These are phyloP conservation scores for Aspergillus sojae DNA, from an alignment of 2,329 filamentous ascomycete species.

Conservation along the genomic window DNA sequence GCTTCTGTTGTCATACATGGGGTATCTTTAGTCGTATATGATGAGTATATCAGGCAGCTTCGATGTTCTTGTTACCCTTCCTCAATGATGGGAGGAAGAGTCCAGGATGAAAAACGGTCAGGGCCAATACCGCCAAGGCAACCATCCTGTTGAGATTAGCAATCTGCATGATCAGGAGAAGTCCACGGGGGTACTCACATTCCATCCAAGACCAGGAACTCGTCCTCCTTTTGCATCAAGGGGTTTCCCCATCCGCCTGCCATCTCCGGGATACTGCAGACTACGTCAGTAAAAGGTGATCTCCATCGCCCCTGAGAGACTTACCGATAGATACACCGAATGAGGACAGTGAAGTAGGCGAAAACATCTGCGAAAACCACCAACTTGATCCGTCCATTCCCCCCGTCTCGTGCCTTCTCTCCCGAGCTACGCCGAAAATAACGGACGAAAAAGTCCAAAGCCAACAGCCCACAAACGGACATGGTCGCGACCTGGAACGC, in stretches of 20 bases:
- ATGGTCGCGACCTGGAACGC: constrained; percentile 59
- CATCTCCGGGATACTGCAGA: constrained; percentile 52
- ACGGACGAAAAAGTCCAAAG: constrained; percentile 50
- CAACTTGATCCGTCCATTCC: constrained; percentile 23
- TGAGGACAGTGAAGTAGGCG: constrained; percentile 44
- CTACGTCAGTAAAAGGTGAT: neutral
- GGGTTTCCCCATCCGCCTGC: constrained; percentile 53
- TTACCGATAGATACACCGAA: constrained; percentile 49
- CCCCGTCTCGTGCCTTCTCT: constrained; percentile 26
- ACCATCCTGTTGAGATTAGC: constrained; percentile 45
- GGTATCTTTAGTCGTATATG: neutral
- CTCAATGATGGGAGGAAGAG: constrained; percentile 45
- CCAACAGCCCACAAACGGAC: constrained; percentile 39
- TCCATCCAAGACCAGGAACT: constrained; percentile 53
- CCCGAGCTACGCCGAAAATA: constrained; percentile 30
- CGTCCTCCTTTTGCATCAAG: constrained; percentile 50
- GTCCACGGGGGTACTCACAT: constrained; percentile 39
- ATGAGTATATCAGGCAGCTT: constrained; percentile 9
- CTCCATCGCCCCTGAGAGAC: constrained; percentile 5
- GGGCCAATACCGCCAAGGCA: constrained; percentile 41
- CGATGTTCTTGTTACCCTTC: constrained; percentile 26
- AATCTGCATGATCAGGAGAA: neutral
- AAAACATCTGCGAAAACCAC: constrained; percentile 34
- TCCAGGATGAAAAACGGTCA: constrained; percentile 50
- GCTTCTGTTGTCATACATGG: neutral